A percentile compares a stretch with the other conserved stretches of the same genome.
phyloP scores from a whole-genome alignment of 1,284 basidiomycete genomes.

The Puccinia hordei region DNA sequence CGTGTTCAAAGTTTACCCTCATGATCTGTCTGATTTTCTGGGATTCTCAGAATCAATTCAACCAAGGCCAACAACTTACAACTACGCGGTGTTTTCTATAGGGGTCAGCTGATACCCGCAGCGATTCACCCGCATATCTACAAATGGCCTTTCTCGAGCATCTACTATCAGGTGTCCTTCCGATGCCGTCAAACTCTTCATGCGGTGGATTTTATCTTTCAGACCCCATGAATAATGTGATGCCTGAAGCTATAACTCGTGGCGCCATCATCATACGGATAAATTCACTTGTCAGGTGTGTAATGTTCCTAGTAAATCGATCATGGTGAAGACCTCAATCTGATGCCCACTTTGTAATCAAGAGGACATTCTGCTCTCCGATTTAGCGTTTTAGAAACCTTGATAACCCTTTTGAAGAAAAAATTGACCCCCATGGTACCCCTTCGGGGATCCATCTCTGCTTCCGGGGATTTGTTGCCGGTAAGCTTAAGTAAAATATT shows the following conservation, averaged over 20 bases:
- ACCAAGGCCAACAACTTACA: not conserved
- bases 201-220: slow-evolving; percentile 63
- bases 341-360: not conserved
- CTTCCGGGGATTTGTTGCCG: slow-evolving; percentile 67
- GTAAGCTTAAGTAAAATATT: slow-evolving; percentile 53
- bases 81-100: slow-evolving; percentile 53
- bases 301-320: not conserved
- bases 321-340: not conserved
- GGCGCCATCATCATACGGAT: slow-evolving; percentile 82
- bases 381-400: slow-evolving; percentile 76
- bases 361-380: slow-evolving; percentile 78
- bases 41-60: not conserved
- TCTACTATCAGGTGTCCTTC: slow-evolving; percentile 72
- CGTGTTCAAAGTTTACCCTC: not conserved
- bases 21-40: slow-evolving; percentile 41
- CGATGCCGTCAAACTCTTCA: slow-evolving; percentile 61
- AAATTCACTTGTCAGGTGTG: slow-evolving; percentile 73
- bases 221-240: slow-evolving; percentile 61
- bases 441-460: slow-evolving; percentile 78
- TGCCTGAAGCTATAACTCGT: slow-evolving; percentile 89
- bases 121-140: slow-evolving; percentile 69
- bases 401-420: slow-evolving; percentile 71
- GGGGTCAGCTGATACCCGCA: slow-evolving; percentile 69
- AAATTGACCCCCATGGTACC: slow-evolving; percentile 80
- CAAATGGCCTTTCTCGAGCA: slow-evolving; percentile 77